Conservation (phyloP, 78 protist species). For the Chrysochromulina tobinii region DNA sequence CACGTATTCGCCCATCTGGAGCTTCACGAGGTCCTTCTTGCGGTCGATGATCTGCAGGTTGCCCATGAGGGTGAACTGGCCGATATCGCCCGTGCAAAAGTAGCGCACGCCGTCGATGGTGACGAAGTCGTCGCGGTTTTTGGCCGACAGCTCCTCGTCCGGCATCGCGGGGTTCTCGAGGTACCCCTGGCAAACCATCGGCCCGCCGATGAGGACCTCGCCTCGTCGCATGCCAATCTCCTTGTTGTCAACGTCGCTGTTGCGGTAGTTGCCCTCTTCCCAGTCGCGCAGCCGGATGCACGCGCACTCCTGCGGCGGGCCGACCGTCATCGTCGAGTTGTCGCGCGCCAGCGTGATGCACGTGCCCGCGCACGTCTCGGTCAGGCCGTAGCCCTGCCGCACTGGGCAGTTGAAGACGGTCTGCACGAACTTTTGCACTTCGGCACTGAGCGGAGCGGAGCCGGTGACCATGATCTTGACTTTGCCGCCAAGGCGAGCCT, state of each 20-base stretch:
- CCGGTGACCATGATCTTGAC: conserved; percentile 81
- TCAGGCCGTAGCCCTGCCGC: conserved; percentile 92
- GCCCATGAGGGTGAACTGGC: conserved; percentile 75
- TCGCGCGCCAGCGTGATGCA: conserved; percentile 26
- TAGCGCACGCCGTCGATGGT: conserved; percentile 82
- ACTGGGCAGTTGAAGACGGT: conserved; percentile 55
- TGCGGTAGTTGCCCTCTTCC: conserved; percentile 80
- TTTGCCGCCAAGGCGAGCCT: conserved; percentile 83
- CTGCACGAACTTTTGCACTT: conserved; percentile 55
- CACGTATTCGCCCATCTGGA: conserved; percentile 94
- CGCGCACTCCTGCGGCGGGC: conserved; percentile 44
- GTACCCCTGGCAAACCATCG: conserved; percentile 85
- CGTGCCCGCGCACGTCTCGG: conserved; percentile 86
- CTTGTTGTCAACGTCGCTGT: background rate
- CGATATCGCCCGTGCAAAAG: conserved; percentile 98
- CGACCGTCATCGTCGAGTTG: background rate
- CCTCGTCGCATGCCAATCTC: conserved; percentile 60
- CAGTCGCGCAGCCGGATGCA: conserved; percentile 61
- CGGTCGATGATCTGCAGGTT: conserved; percentile 86
- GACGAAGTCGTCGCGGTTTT: background rate
- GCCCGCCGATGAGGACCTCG: conserved; percentile 91
- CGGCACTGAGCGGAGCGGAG: conserved; percentile 87
- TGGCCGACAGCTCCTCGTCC: conserved; percentile 47
- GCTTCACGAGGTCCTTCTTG: conserved; percentile 91
- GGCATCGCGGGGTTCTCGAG: conserved; percentile 81